A percentile compares a stretch with the other conserved stretches of the same genome.
Evolutionary conservation across 2,329 filamentous ascomycete genomes (phyloP).

Genomic region (Fusarium penzigii): DNA sequence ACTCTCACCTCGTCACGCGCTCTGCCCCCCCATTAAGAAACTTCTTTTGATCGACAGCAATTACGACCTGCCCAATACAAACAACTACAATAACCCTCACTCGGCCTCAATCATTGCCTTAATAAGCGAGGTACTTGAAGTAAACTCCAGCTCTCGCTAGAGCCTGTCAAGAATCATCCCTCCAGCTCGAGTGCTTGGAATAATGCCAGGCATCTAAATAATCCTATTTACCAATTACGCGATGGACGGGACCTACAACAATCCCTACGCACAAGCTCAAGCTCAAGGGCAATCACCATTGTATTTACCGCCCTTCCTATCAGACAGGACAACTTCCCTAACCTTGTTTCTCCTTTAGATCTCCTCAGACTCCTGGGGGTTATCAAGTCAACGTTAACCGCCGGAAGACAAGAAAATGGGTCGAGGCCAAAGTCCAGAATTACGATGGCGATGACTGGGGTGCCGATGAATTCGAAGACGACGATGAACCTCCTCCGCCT

Average conservation of each 20-base stretch:
- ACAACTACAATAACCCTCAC: neutral
- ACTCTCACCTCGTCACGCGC: constrained; percentile 14
- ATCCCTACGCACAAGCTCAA: constrained; percentile 30
- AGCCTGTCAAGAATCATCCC: neutral
- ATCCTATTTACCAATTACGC: constrained; percentile 14
- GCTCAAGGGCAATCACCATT: constrained; percentile 27
- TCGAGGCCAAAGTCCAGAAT: constrained; percentile 79
- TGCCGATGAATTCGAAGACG: constrained; percentile 64
- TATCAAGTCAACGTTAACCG: constrained; percentile 89
- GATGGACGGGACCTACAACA: constrained; percentile 34
- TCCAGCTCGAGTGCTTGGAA: constrained; percentile 9
- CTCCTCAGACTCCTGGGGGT: constrained; percentile 35
- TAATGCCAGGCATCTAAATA: constrained; percentile 26
- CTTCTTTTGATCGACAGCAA: constrained; percentile 12
- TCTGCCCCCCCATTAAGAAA: constrained; percentile 8
- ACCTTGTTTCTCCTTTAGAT: constrained; percentile 19
- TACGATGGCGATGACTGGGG: constrained; percentile 97
- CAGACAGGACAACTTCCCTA: constrained; percentile 11
- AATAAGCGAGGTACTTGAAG: too few relatives aligned
- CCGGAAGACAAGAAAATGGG: constrained; percentile 92
- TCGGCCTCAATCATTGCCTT: too few relatives aligned
- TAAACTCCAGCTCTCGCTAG: neutral
- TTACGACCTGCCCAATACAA: constrained; percentile 3
- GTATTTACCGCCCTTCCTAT: neutral
- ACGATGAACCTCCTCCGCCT: constrained; percentile 49